Evolutionary conservation across 116 monocot species (phyloP).

Genomic region (Cymodocea nodosa): DNA sequence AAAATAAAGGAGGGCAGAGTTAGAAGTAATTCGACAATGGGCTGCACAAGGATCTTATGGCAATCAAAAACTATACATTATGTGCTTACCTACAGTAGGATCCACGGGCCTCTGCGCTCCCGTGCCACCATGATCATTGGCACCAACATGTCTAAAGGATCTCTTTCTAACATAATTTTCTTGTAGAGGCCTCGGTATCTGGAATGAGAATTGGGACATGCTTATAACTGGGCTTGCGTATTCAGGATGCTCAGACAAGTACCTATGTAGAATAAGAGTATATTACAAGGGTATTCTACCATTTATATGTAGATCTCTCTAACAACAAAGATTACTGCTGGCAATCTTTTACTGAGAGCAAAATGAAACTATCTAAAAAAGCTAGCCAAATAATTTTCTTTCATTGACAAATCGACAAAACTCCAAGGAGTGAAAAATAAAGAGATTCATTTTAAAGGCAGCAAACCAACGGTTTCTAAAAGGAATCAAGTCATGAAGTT

Average conservation of each 20-base stretch:
- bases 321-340: too few relatives aligned
- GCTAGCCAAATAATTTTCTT: too few relatives aligned
- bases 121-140: not conserved
- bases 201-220: slow-evolving; percentile 65
- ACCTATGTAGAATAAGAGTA: slow-evolving; percentile 23
- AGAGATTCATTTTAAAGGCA: too few relatives aligned
- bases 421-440: too few relatives aligned
- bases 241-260: slow-evolving; percentile 49
- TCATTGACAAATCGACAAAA: too few relatives aligned
- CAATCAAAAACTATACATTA: not conserved
- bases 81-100: not conserved
- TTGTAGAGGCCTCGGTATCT: slow-evolving; percentile 66
- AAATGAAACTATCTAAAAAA: too few relatives aligned
- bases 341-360: too few relatives aligned
- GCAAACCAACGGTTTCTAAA: too few relatives aligned
- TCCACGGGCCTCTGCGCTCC: not conserved
- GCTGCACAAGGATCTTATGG: not conserved
- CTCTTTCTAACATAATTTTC: slow-evolving; percentile 72
- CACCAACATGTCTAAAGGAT: not conserved
- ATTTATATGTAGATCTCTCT: too few relatives aligned
- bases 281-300: not conserved
- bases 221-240: slow-evolving; percentile 30
- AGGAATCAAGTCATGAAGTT: too few relatives aligned
- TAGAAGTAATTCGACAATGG: not conserved
- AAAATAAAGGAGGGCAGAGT: not conserved